These are phyloP conservation scores for Thalia dealbata DNA, from an alignment of 176 grass and related monocot species.

Conservation along the genomic window DNA sequence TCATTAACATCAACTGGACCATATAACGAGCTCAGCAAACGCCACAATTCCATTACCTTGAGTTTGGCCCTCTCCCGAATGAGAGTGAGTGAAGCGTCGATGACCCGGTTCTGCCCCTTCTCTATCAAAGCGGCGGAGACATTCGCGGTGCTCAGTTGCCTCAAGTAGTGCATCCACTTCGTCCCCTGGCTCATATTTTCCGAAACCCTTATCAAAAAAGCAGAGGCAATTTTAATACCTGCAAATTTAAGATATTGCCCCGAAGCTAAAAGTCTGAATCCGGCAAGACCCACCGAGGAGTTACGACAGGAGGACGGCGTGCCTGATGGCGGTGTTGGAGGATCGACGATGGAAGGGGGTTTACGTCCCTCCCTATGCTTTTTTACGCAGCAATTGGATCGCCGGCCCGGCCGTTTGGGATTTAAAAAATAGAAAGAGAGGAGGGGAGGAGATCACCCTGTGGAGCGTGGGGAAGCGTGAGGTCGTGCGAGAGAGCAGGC, in stretches of 20 bases:
- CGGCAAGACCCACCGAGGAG: neutral
- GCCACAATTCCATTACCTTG: slow-evolving; percentile 38
- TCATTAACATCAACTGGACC: neutral
- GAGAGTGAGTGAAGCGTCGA: slow-evolving; percentile 92
- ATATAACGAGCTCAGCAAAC: neutral
- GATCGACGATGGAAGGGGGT: neutral
- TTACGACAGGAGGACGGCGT: too few species aligned
- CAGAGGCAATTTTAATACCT: neutral
- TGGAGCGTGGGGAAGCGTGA: neutral
- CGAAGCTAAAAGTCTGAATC: neutral
- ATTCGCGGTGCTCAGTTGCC: slow-evolving; percentile 46
- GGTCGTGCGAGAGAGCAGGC: neutral
- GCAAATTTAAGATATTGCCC: neutral
- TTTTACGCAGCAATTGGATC: neutral
- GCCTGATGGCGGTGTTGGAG: neutral
- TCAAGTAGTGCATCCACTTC: slow-evolving; percentile 63
- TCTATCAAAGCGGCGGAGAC: slow-evolving; percentile 54
- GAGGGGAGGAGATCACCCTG: neutral
- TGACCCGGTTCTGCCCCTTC: slow-evolving; percentile 76
- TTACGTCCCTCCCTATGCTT: neutral
- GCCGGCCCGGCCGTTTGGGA: neutral
- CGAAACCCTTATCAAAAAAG: neutral
- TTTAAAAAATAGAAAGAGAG: neutral
- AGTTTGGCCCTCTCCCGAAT: slow-evolving; percentile 96
- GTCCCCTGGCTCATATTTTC: slow-evolving; percentile 34